A percentile compares a stretch with the other conserved stretches of the same genome.
Conservation (phyloP, 179 eudicot species). For the Beta lomatogona region DNA sequence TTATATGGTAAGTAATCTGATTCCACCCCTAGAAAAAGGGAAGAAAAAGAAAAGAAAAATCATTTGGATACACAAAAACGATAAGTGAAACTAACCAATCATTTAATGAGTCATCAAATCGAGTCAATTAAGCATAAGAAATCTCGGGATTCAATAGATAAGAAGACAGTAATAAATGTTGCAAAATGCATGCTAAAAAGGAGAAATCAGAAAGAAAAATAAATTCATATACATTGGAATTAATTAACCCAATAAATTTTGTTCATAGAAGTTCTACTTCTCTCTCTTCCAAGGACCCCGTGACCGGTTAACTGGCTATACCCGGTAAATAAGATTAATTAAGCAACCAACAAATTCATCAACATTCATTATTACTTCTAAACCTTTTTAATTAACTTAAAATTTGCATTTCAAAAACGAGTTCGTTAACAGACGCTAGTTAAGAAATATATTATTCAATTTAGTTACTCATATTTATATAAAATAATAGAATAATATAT, state of each 20-base stretch:
- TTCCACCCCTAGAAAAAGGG: neutral
- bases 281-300: neutral
- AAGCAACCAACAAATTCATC: neutral
- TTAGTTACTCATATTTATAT: too few species aligned
- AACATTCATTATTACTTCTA: neutral
- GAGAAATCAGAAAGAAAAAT: neutral
- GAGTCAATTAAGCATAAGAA: slow-evolving; percentile 4
- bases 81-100: neutral
- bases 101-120: neutral
- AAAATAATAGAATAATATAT: too few species aligned
- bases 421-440: too few species aligned
- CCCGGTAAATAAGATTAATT: neutral
- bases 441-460: too few species aligned
- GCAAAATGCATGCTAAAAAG: neutral
- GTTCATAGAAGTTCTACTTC: neutral
- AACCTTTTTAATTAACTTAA: too few species aligned
- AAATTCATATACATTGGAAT: neutral
- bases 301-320: slow-evolving; percentile 17
- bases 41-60: neutral
- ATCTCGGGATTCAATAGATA: neutral
- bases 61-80: neutral
- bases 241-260: slow-evolving; percentile 10
- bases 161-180: slow-evolving; percentile 14
- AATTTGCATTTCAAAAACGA: too few species aligned
- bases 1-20: neutral